Percentiles rank a stretch among this genome's conserved stretches.
These are phyloP conservation scores for Ceratocystis harringtonii DNA, from an alignment of 2,329 filamentous ascomycete genomes.

Conservation along the genomic window DNA sequence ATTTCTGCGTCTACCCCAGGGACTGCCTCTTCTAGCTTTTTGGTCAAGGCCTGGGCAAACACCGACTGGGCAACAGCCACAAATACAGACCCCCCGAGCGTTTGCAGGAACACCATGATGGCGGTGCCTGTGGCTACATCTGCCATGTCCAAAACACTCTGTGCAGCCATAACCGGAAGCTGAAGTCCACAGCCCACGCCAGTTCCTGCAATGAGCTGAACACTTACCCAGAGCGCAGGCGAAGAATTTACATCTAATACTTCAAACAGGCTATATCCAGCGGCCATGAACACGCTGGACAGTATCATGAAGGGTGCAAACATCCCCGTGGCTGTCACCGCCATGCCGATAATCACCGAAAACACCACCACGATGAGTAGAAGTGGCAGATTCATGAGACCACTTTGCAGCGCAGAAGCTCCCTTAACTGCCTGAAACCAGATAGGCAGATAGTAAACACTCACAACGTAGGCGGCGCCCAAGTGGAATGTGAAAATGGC, in stretches of 20 bases:
- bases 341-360: slow-evolving; percentile 23
- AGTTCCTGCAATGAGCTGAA: slow-evolving; percentile 22
- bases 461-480: slow-evolving; percentile 23
- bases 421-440: slow-evolving; percentile 29
- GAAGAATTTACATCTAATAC: slow-evolving; percentile 24
- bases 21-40: neutral
- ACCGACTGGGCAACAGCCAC: slow-evolving; percentile 37
- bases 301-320: slow-evolving; percentile 28
- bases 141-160: slow-evolving; percentile 29
- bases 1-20: neutral
- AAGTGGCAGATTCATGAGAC: slow-evolving; percentile 26
- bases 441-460: slow-evolving; percentile 25
- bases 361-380: slow-evolving; percentile 25
- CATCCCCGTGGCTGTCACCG: slow-evolving; percentile 26
- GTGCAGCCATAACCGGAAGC: slow-evolving; percentile 31
- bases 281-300: slow-evolving; percentile 22
- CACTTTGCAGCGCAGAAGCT: slow-evolving; percentile 25
- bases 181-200: slow-evolving; percentile 31
- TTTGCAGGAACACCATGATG: slow-evolving; percentile 32
- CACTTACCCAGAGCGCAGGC: slow-evolving; percentile 13
- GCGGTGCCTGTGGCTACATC: slow-evolving; percentile 35
- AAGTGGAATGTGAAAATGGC: slow-evolving; percentile 28
- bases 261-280: slow-evolving; percentile 27
- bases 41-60: slow-evolving; percentile 23
- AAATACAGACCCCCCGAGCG: slow-evolving; percentile 33